These are phyloP conservation scores for Aquanectria penicillioides DNA, from an alignment of 2,329 filamentous ascomycete genomes.

Conservation along the genomic window DNA sequence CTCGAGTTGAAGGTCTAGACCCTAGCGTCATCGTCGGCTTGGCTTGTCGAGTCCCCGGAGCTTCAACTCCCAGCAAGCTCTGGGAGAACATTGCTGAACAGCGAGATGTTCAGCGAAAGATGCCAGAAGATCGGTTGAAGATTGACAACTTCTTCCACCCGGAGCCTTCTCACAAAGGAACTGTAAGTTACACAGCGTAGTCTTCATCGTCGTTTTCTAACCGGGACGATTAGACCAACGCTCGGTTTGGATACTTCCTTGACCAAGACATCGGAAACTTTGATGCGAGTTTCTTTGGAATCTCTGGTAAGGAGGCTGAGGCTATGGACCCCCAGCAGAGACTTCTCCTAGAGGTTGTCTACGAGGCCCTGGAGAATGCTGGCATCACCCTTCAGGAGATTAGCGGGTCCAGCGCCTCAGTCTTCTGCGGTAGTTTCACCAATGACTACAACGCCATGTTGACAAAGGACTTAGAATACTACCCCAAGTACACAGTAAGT, in stretches of 20 bases:
- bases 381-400: constrained; percentile 44
- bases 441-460: constrained; percentile 40
- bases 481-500: constrained; percentile 45
- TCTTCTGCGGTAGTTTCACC: constrained; percentile 45
- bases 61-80: constrained; percentile 38
- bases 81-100: constrained; percentile 44
- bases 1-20: constrained; percentile 31
- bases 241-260: constrained; percentile 41
- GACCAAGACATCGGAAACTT: constrained; percentile 43
- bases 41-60: constrained; percentile 36
- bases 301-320: constrained; percentile 50
- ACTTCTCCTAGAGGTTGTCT: constrained; percentile 44
- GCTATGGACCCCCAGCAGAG: constrained; percentile 52
- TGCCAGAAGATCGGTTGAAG: constrained; percentile 58
- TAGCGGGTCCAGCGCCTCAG: constrained; percentile 37
- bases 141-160: constrained; percentile 52
- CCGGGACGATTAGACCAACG: constrained; percentile 19
- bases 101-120: constrained; percentile 47
- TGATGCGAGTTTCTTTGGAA: constrained; percentile 53
- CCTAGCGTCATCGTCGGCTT: constrained; percentile 47
- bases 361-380: constrained; percentile 42
- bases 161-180: constrained; percentile 35
- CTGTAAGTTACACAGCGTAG: neutral
- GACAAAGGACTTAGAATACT: constrained; percentile 42
- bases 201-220: neutral